Percentiles rank a stretch among this genome's conserved stretches.
Conservation (phyloP, 1,139 yeast genomes). For the Scheffersomyces titani region DNA sequence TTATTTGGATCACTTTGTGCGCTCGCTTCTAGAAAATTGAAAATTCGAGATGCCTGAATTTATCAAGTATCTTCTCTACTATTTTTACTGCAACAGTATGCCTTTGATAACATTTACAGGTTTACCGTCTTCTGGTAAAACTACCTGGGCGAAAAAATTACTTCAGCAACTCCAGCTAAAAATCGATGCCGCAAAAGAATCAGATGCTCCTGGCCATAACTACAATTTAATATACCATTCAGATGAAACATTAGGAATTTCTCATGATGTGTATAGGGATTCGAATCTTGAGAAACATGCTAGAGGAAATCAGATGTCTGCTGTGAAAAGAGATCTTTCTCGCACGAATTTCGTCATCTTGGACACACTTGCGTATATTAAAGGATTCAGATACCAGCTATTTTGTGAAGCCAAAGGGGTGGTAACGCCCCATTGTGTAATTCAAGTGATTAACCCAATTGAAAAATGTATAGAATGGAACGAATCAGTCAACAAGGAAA, state of each 20-base stretch:
- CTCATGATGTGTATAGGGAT: constrained; percentile 66
- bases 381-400: constrained; percentile 92
- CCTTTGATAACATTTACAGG: constrained; percentile 86
- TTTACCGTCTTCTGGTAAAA: constrained; percentile 82
- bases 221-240: constrained; percentile 67
- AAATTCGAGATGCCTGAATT: neutral
- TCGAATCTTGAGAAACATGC: constrained; percentile 76
- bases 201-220: constrained; percentile 49
- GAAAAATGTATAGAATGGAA: constrained; percentile 70
- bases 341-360: constrained; percentile 73
- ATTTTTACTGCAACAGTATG: constrained; percentile 47
- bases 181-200: constrained; percentile 39
- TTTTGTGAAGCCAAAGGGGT: constrained; percentile 90
- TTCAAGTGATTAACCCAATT: constrained; percentile 72
- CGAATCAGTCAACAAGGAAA: constrained; percentile 13
- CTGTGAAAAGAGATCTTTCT: constrained; percentile 79
- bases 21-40: neutral
- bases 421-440: constrained; percentile 79
- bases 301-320: constrained; percentile 83
- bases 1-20: neutral
- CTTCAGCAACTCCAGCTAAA: constrained; percentile 46
- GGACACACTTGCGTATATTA: constrained; percentile 87
- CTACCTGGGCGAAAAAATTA: constrained; percentile 67
- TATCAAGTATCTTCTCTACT: neutral
- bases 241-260: constrained; percentile 76